Base-by-base conservation (phyloP, 371 early-diverging fungal genomes). In the Zychaea mexicana region DNA sequence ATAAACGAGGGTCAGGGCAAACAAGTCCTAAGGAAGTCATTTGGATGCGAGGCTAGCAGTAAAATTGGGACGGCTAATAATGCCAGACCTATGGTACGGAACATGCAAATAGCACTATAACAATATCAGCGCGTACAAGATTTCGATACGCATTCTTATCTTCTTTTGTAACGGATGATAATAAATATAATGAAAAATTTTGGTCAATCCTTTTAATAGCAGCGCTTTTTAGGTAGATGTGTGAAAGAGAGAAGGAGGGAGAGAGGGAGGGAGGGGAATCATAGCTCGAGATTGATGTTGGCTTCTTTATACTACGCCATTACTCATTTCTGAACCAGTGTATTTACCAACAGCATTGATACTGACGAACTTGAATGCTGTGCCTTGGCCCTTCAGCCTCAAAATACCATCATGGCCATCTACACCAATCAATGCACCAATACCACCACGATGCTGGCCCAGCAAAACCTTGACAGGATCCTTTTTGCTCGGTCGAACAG, bases 341-440 rank as follows among this genome's bases (percentile, higher is more conserved):
- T 85, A 84, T 72, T 86, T 91, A 52, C 84, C 89, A 56, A 91
- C 78, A 28, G 74, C 71, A 36, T 71, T 73, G 81, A 91, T 83
- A 15, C 81, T 79, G 73, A 88, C 71, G 45, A 88, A 83, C 68
- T 85, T 83, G 77, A 87, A 88, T 47, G 87, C 88, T 36, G 76
- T 77, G 36, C 78, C 82, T 60, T 83, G 86, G 8, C 73, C 75
- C 54, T 80, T 76, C 31, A 90, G 72, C 68, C 89, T 84, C 52
- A 97, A 90, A 70, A 94, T 87, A 64, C 91, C 95, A 61, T 93
- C 93, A 64, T 88, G 77, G 8, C 88, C 91, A 77, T 94, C 94
- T 10, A 90, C 87, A 54, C 90, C 92, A 57, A 94, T 85, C 66
- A 97, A 73, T 1, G 84, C 83, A 10, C 96, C 97, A 31, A 87